Evolutionary conservation across 1,284 basidiomycete species (phyloP).

Genomic region (Ceratorhiza oryzae-sativae): DNA sequence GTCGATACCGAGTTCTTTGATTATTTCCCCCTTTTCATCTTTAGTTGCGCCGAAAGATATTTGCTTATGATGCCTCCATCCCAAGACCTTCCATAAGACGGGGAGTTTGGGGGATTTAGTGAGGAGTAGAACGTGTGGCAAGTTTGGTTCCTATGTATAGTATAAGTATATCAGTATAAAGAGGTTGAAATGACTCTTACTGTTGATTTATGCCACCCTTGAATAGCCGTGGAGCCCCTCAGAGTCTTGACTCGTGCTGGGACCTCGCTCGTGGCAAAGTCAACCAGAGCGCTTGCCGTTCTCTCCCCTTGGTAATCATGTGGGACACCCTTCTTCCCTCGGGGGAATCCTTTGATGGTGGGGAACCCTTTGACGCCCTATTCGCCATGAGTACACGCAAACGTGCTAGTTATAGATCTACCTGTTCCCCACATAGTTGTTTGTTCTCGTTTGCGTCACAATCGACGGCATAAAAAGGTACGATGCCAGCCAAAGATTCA

Average conservation of each 20-base stretch:
- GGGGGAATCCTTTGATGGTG: conserved; percentile 86
- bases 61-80: conserved; percentile 72
- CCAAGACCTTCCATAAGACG: conserved; percentile 84
- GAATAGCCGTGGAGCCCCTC: conserved; percentile 61
- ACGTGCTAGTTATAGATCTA: conserved; percentile 43
- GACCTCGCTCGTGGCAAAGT: conserved; percentile 77
- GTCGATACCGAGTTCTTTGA: conserved; percentile 63
- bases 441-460: conserved; percentile 89
- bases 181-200: not conserved
- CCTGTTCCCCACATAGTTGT: conserved; percentile 80
- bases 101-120: conserved; percentile 81
- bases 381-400: not conserved
- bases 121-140: conserved; percentile 74
- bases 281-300: conserved; percentile 74
- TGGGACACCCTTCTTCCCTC: conserved; percentile 68
- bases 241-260: conserved; percentile 71
- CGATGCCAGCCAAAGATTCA: conserved; percentile 75
- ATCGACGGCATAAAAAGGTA: conserved; percentile 90
- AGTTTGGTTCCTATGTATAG: conserved; percentile 56
- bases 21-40: conserved; percentile 68
- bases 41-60: conserved; percentile 72
- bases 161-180: not conserved
- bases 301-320: conserved; percentile 79
- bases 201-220: conserved; percentile 61
- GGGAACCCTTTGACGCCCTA: conserved; percentile 91